Evolutionary conservation across 2,329 filamentous ascomycete genomes (phyloP).

Genomic region (Colletotrichum phormii): DNA sequence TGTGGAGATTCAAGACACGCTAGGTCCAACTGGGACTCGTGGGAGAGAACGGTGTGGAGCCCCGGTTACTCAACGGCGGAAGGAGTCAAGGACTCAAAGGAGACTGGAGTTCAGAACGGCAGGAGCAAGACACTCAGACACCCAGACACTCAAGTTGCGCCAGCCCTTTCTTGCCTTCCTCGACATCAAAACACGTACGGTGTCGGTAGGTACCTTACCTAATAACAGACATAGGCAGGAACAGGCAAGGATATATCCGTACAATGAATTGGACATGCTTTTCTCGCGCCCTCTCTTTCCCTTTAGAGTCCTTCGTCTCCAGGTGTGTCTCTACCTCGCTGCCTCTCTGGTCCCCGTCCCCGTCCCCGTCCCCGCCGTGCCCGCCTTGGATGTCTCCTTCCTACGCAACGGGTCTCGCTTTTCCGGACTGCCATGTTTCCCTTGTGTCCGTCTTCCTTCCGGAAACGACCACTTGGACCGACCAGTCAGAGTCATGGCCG

Average conservation of each 20-base stretch:
- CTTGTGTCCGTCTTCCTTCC: background rate
- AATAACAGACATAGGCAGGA: background rate
- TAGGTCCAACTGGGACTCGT: conserved; percentile 6
- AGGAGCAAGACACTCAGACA: background rate
- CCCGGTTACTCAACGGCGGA: conserved; percentile 8
- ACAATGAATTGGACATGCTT: conserved; percentile 8
- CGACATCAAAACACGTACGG: background rate
- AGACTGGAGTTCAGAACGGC: background rate
- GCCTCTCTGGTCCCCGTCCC: background rate
- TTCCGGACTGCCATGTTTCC: background rate
- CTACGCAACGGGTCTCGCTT: background rate
- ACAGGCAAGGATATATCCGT: conserved; percentile 14
- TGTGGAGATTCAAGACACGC: background rate
- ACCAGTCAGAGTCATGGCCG: background rate
- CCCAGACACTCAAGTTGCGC: background rate
- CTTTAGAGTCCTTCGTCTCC: too few relatives aligned
- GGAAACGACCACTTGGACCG: background rate
- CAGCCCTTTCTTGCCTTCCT: too few relatives aligned
- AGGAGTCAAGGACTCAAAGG: background rate
- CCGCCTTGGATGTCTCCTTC: background rate
- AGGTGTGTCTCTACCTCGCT: background rate
- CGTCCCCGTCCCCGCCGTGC: background rate
- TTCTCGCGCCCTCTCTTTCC: background rate
- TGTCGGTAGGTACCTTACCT: background rate
- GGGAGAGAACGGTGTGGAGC: conserved; percentile 9